Base-by-base conservation (phyloP, 1,284 basidiomycete genomes). In the Malassezia japonica region DNA sequence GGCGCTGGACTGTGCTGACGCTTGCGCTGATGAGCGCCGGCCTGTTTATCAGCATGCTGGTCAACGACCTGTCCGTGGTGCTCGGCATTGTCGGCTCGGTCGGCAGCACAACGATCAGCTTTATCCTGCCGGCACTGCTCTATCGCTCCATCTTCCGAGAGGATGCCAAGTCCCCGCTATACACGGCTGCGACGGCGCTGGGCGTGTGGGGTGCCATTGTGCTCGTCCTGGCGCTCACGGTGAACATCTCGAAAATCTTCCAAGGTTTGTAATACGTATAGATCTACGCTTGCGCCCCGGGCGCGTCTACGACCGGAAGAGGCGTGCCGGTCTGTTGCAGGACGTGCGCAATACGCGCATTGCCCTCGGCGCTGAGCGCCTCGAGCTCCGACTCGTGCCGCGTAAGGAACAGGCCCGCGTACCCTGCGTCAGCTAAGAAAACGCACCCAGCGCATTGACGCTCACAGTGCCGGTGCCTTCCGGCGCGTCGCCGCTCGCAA, bases 31-130 rank as follows among this genome's bases (percentile, higher is more conserved):
- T 70, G 25, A 48, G 48, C 33, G 57, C 65, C 13, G 64, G 66
- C 8, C 64, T 67, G 20, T 29, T 60, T 20, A 58, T 72, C 42
- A 58, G 56, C 21, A 36, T 72, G 28, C 46, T 64, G n/a, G 62
- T 71, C 25, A 64, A 68, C 32, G 68, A 72, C 45, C 59, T 72
- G 15, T 65, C 62, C n/a, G 48, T 72, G 34, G 62, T 71, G 42
- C 62, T 72, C 27, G 87, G 90, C 4, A 94, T 98, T 70, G 94
- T 99, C 23, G 94, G 94, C 6, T 85, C 89, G 9, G 94, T 92
- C 0, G 94, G 94, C 15, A 91, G 87, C 16, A 96, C 92, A 13
- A 95, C 78, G 29, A 91, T 99, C 61, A 91, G 87, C 8, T 98
- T 98, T 75, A 96, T 98, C n/a, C 37, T 46, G 4, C 45, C 51